Conservation (phyloP, 495 filamentous ascomycete species). For the Penicillium argentinense region DNA sequence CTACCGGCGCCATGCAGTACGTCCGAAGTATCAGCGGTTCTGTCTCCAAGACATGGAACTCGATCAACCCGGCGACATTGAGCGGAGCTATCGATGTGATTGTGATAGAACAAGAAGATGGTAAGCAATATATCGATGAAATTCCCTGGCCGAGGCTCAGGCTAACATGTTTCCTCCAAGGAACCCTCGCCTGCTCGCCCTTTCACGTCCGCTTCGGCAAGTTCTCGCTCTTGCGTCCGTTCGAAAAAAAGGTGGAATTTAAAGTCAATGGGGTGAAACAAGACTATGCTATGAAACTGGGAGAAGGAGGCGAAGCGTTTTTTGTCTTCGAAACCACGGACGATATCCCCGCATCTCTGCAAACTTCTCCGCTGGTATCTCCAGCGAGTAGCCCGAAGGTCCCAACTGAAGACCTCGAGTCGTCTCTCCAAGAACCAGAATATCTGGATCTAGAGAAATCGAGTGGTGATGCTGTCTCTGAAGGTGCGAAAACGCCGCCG, state of each 20-base stretch:
- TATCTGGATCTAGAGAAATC: constrained; percentile 66
- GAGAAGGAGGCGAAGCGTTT: constrained; percentile 96
- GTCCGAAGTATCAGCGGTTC: constrained; percentile 93
- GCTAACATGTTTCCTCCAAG: constrained; percentile 28
- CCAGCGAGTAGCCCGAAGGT: constrained; percentile 76
- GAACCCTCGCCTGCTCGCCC: constrained; percentile 83
- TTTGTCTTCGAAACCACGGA: constrained; percentile 96
- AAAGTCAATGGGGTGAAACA: constrained; percentile 89
- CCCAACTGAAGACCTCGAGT: constrained; percentile 52
- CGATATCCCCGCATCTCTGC: constrained; percentile 81
- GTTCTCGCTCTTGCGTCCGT: constrained; percentile 92
- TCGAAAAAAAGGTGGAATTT: constrained; percentile 99
- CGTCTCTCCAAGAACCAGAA: constrained; percentile 76
- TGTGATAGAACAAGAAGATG: constrained; percentile 96
- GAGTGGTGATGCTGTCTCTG: constrained; percentile 20
- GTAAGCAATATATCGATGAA: constrained; percentile 36
- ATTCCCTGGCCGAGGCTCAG: constrained; percentile 1
- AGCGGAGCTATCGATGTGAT: constrained; percentile 99
- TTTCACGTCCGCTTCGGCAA: constrained; percentile 99
- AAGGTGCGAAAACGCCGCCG: constrained; percentile 26
- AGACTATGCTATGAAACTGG: constrained; percentile 96
- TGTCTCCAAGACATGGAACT: constrained; percentile 98
- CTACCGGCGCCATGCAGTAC: constrained; percentile 79
- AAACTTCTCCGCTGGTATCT: constrained; percentile 91
- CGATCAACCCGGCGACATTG: constrained; percentile 95